Evolutionary conservation across 2,329 filamentous ascomycete genomes (phyloP).

Genomic region (Alternaria novae-zelandiae): DNA sequence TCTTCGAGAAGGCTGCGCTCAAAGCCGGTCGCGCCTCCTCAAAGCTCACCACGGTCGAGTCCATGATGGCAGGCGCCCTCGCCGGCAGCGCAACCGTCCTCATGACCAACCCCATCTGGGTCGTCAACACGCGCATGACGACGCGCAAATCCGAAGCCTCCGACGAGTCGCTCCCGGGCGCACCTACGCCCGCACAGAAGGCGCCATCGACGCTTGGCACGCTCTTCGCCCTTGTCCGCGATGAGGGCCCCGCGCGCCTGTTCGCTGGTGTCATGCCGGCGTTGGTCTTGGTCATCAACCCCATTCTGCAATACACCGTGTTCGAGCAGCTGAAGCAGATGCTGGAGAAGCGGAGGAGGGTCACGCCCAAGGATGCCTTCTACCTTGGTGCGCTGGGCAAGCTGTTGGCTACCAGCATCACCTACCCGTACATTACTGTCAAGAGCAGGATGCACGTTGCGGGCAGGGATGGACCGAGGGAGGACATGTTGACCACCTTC

Average conservation of each 20-base stretch:
- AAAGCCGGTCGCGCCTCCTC: constrained; percentile 74
- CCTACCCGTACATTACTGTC: constrained; percentile 98
- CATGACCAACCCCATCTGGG: constrained; percentile 98
- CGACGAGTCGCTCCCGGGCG: constrained; percentile 48
- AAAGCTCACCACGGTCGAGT: constrained; percentile 89
- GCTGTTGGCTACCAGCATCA: constrained; percentile 89
- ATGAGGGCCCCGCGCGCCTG: constrained; percentile 83
- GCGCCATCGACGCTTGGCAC: constrained; percentile 79
- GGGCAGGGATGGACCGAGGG: constrained; percentile 73
- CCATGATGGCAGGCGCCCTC: constrained; percentile 92
- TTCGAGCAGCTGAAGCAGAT: constrained; percentile 98
- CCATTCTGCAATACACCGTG: constrained; percentile 97
- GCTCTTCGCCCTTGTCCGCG: constrained; percentile 76
- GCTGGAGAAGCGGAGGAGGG: constrained; percentile 75
- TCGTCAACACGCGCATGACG: constrained; percentile 98
- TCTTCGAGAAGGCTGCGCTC: constrained; percentile 79
- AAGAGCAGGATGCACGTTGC: constrained; percentile 98
- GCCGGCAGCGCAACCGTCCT: constrained; percentile 94
- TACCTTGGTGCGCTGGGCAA: constrained; percentile 92
- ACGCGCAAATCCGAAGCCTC: constrained; percentile 72
- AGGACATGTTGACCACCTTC: constrained; percentile 80
- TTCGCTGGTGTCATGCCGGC: constrained; percentile 94
- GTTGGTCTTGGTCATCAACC: constrained; percentile 93
- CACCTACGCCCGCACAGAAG: constrained; percentile 60
- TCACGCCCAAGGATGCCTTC: constrained; percentile 88